phyloP scores from a whole-genome alignment of 1,139 yeast species.

The Diutina mesorugosa region DNA sequence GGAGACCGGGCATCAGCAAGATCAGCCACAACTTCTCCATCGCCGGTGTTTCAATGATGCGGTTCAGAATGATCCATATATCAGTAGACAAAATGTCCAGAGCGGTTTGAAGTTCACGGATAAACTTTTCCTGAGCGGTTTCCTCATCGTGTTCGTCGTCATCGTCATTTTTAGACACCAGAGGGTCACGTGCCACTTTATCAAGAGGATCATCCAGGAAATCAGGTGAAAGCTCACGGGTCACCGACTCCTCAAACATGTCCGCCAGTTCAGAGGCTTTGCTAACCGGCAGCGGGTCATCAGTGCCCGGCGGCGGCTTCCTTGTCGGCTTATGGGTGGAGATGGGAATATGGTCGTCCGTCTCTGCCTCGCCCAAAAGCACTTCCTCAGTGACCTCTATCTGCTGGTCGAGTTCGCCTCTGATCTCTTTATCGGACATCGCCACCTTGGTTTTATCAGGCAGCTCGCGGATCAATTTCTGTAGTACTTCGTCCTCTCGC shows the following conservation, averaged over 20 bases:
- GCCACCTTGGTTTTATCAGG: neutral
- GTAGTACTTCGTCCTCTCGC: slow-evolving; percentile 12
- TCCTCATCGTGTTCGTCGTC: slow-evolving; percentile 8
- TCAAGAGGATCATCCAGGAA: neutral
- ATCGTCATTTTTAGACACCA: neutral
- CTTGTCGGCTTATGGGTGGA: neutral
- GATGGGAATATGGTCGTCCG: neutral
- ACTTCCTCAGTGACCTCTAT: neutral
- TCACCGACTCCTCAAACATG: neutral
- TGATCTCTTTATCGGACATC: neutral
- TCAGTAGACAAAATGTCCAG: slow-evolving; percentile 31
- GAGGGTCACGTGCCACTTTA: neutral
- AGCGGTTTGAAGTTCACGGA: slow-evolving; percentile 28
- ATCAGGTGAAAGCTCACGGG: neutral
- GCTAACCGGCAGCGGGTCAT: neutral
- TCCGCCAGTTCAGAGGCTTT: neutral
- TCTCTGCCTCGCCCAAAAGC: neutral
- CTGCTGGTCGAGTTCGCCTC: neutral
- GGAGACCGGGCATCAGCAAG: slow-evolving; percentile 21
- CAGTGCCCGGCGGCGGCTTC: neutral
- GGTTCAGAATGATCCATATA: slow-evolving; percentile 31
- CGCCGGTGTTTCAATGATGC: slow-evolving; percentile 29
- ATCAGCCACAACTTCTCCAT: slow-evolving; percentile 33
- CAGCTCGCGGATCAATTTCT: neutral
- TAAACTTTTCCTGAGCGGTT: slow-evolving; percentile 20